Conservation (phyloP, 805 yeast species). For the Kodamaea leandrae region DNA sequence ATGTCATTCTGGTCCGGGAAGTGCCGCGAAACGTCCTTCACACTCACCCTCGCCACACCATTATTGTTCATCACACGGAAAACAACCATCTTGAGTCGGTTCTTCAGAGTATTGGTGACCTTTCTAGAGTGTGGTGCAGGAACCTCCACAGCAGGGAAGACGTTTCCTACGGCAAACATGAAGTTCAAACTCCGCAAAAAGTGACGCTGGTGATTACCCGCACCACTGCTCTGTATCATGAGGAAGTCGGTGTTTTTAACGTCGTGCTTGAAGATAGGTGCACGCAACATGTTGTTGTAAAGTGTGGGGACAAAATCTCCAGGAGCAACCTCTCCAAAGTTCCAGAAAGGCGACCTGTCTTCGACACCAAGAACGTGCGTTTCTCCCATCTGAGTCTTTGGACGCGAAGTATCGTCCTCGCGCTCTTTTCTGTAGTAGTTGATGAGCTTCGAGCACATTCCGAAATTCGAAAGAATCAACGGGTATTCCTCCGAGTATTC, state of each 20-base stretch:
- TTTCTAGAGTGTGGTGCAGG: slow-evolving; percentile 98
- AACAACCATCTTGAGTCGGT: slow-evolving; percentile 89
- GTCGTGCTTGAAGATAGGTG: slow-evolving; percentile 91
- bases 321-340: slow-evolving; percentile 92
- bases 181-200: slow-evolving; percentile 68
- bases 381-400: slow-evolving; percentile 87
- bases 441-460: slow-evolving; percentile 93
- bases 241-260: slow-evolving; percentile 75
- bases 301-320: slow-evolving; percentile 93
- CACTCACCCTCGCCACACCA: slow-evolving; percentile 71
- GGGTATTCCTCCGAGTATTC: slow-evolving; percentile 94
- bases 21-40: slow-evolving; percentile 84
- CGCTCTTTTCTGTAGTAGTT: slow-evolving; percentile 85
- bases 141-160: slow-evolving; percentile 87
- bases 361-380: slow-evolving; percentile 95
- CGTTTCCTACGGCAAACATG: slow-evolving; percentile 85
- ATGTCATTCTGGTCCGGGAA: slow-evolving; percentile 97
- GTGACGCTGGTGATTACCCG: slow-evolving; percentile 67
- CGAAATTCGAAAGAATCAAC: slow-evolving; percentile 75
- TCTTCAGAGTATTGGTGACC: slow-evolving; percentile 89
- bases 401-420: slow-evolving; percentile 80
- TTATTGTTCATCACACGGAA: slow-evolving; percentile 78
- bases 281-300: slow-evolving; percentile 86
- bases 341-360: slow-evolving; percentile 97
- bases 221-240: slow-evolving; percentile 74